phyloP scores from a whole-genome alignment of 2,329 filamentous ascomycete genomes.

The Aspergillus brasiliensis region DNA sequence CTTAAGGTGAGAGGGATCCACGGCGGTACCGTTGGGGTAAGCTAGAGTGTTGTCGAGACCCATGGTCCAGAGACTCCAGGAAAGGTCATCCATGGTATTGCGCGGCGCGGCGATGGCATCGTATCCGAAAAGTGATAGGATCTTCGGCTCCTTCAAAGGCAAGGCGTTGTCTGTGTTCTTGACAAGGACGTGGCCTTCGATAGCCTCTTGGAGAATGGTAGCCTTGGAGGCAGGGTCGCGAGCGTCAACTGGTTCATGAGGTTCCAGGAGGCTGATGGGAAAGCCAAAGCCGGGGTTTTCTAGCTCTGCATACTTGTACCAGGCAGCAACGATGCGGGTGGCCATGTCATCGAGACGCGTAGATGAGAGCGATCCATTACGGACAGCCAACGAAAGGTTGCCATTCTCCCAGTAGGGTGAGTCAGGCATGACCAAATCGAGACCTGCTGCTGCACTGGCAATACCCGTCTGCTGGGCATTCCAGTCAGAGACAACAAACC shows the following conservation, averaged over 20 bases:
- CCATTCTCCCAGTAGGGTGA: slow-evolving; percentile 10
- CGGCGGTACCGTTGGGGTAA: slow-evolving; percentile 16
- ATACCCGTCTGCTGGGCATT: slow-evolving; percentile 71
- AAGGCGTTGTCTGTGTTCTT: slow-evolving; percentile 55
- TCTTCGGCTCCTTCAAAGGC: slow-evolving; percentile 42
- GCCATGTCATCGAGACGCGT: slow-evolving; percentile 17
- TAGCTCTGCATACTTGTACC: slow-evolving; percentile 19
- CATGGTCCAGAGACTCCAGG: slow-evolving; percentile 6
- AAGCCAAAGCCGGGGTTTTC: slow-evolving; percentile 37
- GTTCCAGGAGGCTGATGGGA: slow-evolving; percentile 43
- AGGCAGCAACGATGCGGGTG: slow-evolving; percentile 14
- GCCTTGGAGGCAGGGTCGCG: slow-evolving; percentile 43
- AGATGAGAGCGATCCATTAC: slow-evolving; percentile 10
- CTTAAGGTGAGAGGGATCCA: slow-evolving; percentile 12
- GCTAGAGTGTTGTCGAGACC: slow-evolving; percentile 2
- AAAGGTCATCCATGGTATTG: slow-evolving; percentile 31
- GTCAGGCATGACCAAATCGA: slow-evolving; percentile 58
- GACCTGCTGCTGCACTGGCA: slow-evolving; percentile 66
- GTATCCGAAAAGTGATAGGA: slow-evolving; percentile 62
- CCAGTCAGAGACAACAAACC: slow-evolving; percentile 80
- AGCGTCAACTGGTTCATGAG: slow-evolving; percentile 56
- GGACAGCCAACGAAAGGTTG: slow-evolving; percentile 10
- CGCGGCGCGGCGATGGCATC: slow-evolving; percentile 46
- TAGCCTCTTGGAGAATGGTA: slow-evolving; percentile 53
- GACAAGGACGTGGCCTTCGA: slow-evolving; percentile 59